Base-by-base conservation (phyloP, 2,329 filamentous ascomycete genomes). In the Diaporthe australafricana region DNA sequence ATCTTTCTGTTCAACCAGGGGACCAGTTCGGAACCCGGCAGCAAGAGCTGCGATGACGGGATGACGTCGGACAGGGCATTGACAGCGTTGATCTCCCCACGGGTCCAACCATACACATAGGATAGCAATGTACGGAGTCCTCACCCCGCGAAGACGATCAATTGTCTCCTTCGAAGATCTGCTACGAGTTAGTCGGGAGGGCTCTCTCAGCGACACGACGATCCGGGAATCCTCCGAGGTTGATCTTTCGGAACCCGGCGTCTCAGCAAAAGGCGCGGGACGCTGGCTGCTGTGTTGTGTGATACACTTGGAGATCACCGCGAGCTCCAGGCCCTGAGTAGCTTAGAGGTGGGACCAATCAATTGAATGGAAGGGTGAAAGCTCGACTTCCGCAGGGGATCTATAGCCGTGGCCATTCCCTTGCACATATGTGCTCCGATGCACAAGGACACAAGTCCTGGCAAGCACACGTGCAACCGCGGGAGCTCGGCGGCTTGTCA, bases 71-170 rank as follows among this genome's bases (percentile, higher is more conserved):
- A 12, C 30, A 63, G 60, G 60, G 9, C 60, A 38, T 65, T n/a
- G 60, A 65, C 60, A 65, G 60, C 45, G 60, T 30, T 27, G 60
- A 65, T 65, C 60, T n/a, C n/a, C 22, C 60, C 40, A 48, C n/a
- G n/a, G n/a, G 27, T 35, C 27, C 32, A n/a, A n/a, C n/a, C n/a
- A n/a, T n/a, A 5, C 27, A 35, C 25, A 40, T 5, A 9, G 14
- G 12, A 63, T n/a, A 35, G 6, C 16, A 11, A 12, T 12, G 30
- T 12, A 48, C 17, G 4, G 30, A 8, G 6, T 63, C 12, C n/a
- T 11, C 30, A 38, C 38, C n/a, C n/a, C 60, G 45, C 14, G 11
- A 5, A 14, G 45, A n/a, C n/a, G 45, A 27, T 65, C 60, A 30
- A 7, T 35, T 17, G 38, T 17, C 30, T 7, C 30, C 35, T 35